Base-by-base conservation (phyloP, 371 early-diverging fungal species). In the Entomophthora muscae region DNA sequence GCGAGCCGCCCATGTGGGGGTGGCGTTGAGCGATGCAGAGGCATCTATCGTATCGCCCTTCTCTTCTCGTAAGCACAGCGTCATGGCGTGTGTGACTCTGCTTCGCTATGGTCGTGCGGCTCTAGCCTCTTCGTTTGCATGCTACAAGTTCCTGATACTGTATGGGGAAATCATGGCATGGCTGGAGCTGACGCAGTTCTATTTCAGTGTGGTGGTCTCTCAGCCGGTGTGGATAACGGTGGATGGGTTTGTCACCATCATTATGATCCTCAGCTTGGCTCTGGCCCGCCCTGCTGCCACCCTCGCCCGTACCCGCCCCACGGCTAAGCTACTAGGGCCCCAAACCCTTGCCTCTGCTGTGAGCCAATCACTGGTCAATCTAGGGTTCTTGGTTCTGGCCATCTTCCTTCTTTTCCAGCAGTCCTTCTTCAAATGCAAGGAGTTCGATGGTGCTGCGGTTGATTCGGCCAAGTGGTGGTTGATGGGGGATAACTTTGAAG, bases 1-100 rank as follows among this genome's bases (percentile, higher is more conserved):
- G 56, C 85, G 88, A 65, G 88, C 85, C 33, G 88, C 94, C 13
- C 91, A 93, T 68, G 92, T 88, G n/a, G 95, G 97, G 57, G 74
- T 97, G 33, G 89, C 94, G 23, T 78, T 96, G 61, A 85, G 88
- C n/a, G 86, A 88, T 64, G 84, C 90, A 32, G 91, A 89, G 71
- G 84, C 90, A 0, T 88, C 85, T 21, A 83, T 93, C 62, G 91
- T 89, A 17, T 83, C 93, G 32, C 89, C 86, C 22, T 96, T 95
- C 75, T 81, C 82, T 23, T 80, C 89, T 12, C 74, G 78, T 27
- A 67, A 79, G 57, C 77, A 83, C 53, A 83, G 83, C 55, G 75
- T 88, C 60, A 69, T 69, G 21, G 78, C 82, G 22, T 85, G 86
- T 64, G 88, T 87, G 1, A 82, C 82, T 65, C 76, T 90, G 30